These are phyloP conservation scores for Herpetomonas tarakana DNA, from an alignment of 208 protist species.

Conservation along the genomic window DNA sequence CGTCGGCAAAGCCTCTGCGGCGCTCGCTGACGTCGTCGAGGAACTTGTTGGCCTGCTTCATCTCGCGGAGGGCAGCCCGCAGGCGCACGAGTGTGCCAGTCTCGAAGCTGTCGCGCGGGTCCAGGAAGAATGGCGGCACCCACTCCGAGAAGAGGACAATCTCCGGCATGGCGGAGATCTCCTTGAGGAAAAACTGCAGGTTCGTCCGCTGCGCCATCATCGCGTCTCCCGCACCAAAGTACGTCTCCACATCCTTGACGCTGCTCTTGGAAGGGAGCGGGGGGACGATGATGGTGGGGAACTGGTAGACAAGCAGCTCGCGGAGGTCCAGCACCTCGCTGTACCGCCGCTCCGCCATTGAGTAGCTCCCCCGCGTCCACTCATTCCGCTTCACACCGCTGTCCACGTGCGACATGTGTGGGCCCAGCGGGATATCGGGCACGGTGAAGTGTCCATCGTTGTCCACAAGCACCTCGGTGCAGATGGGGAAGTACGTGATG, in stretches of 20 bases:
- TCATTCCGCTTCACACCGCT: constrained; percentile 44
- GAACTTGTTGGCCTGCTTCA: constrained; percentile 33
- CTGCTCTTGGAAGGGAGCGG: constrained; percentile 74
- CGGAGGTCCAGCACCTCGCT: constrained; percentile 77
- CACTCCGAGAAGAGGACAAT: constrained; percentile 75
- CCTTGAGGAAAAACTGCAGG: constrained; percentile 68
- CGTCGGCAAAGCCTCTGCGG: constrained; percentile 41
- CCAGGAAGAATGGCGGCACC: constrained; percentile 71
- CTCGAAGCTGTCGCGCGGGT: constrained; percentile 71
- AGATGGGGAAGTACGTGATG: constrained; percentile 79
- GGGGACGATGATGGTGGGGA: constrained; percentile 68
- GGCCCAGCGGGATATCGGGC: constrained; percentile 48
- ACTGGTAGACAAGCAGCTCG: constrained; percentile 62
- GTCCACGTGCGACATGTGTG: constrained; percentile 38
- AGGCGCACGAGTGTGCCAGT: constrained; percentile 43
- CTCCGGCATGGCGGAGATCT: constrained; percentile 67
- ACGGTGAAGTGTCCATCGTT: constrained; percentile 33
- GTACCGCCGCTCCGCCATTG: constrained; percentile 74
- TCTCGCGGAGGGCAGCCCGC: constrained; percentile 31
- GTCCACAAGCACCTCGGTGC: constrained; percentile 38
- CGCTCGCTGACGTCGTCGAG: constrained; percentile 58
- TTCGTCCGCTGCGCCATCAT: constrained; percentile 50
- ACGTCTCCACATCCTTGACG: constrained; percentile 65
- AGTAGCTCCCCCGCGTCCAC: constrained; percentile 44
- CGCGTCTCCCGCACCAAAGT: constrained; percentile 49